A percentile compares a stretch with the other conserved stretches of the same genome.
These are phyloP conservation scores for Henckelia pumila DNA, from an alignment of 257 asterid species.

Conservation along the genomic window DNA sequence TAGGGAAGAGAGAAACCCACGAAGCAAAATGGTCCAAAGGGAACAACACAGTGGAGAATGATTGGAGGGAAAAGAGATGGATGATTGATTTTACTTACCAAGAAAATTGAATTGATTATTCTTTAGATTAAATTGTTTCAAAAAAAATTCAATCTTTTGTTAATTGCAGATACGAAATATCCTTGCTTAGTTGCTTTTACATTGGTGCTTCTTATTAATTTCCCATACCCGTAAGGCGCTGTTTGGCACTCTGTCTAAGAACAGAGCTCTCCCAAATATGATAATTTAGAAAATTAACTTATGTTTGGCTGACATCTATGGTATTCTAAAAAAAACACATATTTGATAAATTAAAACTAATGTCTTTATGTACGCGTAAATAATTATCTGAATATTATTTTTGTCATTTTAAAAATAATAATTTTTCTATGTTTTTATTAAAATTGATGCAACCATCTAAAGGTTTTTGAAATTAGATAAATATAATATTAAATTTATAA, in stretches of 20 bases:
- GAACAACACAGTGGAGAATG: slow-evolving; percentile 47
- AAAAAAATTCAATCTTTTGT: background rate
- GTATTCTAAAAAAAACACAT: too few relatives aligned
- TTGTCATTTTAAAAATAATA: too few relatives aligned
- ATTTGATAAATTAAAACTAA: too few relatives aligned
- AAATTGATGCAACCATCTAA: too few relatives aligned
- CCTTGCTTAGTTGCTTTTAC: background rate
- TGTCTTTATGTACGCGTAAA: too few relatives aligned
- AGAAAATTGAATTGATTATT: background rate
- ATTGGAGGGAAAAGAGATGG: slow-evolving; percentile 51
- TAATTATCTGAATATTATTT: too few relatives aligned
- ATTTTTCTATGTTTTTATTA: too few relatives aligned
- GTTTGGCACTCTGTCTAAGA: background rate
- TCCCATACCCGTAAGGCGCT: background rate
- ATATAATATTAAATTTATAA: too few relatives aligned
- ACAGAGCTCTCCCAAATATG: background rate
- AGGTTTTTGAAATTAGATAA: too few relatives aligned
- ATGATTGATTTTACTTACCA: background rate
- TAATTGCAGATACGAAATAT: background rate
- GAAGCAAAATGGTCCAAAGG: slow-evolving; percentile 37
- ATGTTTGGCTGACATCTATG: too few relatives aligned
- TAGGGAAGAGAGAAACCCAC: slow-evolving; percentile 37
- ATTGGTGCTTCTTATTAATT: background rate
- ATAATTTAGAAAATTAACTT: too few relatives aligned
- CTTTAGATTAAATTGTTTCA: background rate